Evolutionary conservation across 1,284 basidiomycete species (phyloP), one percentile per base, ranked within the genome.

Genomic region (Trichosporon sp.): DNA sequence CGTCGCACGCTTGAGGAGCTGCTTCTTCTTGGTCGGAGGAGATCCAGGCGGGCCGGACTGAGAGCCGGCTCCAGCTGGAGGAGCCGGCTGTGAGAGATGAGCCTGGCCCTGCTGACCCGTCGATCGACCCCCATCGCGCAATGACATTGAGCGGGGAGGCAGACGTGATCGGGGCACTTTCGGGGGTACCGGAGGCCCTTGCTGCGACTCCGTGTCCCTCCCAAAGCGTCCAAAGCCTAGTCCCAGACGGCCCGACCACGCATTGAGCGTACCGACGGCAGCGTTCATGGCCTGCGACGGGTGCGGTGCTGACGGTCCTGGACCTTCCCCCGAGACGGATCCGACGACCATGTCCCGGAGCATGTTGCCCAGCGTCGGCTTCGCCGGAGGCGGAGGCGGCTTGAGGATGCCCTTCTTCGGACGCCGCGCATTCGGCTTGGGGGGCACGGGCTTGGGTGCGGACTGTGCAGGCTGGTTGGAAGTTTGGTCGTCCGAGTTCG

Each of bases 1-100:
- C 70, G 93, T 90, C 0, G 90, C 91, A 60, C 90, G 83, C 75
- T 90, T 92, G 65, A 94, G 84, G 6, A 90, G 86, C 70, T 76
- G 73, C 59, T 74, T 76, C 62, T 73, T 70, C 29, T 68, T 61
- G 25, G 25, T 3, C 8, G 27, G 10, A 4, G 49, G 14, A 14
- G 36, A 9, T 21, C 16, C 23, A 8, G 52, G 14, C 11, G 46
- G 37, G 25, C 34, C 14, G 29, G 11, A 14, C 13, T 34, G 14
- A 19, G 46, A 54, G 25, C 34, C 14, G 29, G 11, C 23, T 10
- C 34, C 25, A 8, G 46, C 23, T 14, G 23, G 25, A 2, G 49
- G 25, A 54, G 49, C 46, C 46, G 46, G 13, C 16, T 14, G 49
- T 31, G 49, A n/a, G 49, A 16, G 49, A 13, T 2, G 25, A n/a